A percentile compares a stretch with the other conserved stretches of the same genome.
Evolutionary conservation across 495 filamentous ascomycete genomes (phyloP).

Genomic region (Talaromyces nanjingensis): DNA sequence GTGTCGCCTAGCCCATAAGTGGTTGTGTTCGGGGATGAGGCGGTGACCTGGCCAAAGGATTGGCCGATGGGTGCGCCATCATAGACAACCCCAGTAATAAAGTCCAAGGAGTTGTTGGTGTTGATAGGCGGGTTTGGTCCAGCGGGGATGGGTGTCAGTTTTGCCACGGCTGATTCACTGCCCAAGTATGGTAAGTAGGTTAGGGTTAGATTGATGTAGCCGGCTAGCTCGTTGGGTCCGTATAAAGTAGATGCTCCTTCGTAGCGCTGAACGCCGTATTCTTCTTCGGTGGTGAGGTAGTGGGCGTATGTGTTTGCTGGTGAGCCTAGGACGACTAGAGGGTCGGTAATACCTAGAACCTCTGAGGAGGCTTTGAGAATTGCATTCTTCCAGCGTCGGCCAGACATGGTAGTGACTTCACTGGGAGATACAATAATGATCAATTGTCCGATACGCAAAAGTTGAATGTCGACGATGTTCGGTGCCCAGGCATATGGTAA

Average conservation of each 20-base stretch:
- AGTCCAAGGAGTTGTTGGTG: conserved; percentile 68
- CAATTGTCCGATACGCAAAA: conserved; percentile 80
- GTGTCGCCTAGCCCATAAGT: conserved; percentile 50
- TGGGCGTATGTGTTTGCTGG: conserved; percentile 95
- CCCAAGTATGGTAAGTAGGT: conserved; percentile 64
- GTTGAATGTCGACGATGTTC: conserved; percentile 89
- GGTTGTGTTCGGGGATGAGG: conserved; percentile 40
- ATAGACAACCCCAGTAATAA: conserved; percentile 73
- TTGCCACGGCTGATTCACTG: conserved; percentile 29
- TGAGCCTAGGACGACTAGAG: conserved; percentile 81
- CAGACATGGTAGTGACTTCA: conserved; percentile 93
- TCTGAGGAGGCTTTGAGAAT: conserved; percentile 49
- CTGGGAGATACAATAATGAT: conserved; percentile 83
- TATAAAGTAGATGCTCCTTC: conserved; percentile 94
- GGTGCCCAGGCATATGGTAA: conserved; percentile 85
- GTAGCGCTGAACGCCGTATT: conserved; percentile 86
- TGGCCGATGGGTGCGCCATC: conserved; percentile 68
- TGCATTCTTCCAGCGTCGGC: conserved; percentile 84
- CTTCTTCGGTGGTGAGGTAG: conserved; percentile 89
- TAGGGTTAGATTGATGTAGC: conserved; percentile 80
- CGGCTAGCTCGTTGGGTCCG: conserved; percentile 83
- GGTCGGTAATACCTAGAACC: conserved; percentile 42
- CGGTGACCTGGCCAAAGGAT: conserved; percentile 65
- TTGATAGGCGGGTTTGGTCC: conserved; percentile 77
- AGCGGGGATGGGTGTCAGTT: conserved; percentile 36